Conservation (phyloP, 2,329 filamentous ascomycete genomes). For the Botrytis hyacinthi region DNA sequence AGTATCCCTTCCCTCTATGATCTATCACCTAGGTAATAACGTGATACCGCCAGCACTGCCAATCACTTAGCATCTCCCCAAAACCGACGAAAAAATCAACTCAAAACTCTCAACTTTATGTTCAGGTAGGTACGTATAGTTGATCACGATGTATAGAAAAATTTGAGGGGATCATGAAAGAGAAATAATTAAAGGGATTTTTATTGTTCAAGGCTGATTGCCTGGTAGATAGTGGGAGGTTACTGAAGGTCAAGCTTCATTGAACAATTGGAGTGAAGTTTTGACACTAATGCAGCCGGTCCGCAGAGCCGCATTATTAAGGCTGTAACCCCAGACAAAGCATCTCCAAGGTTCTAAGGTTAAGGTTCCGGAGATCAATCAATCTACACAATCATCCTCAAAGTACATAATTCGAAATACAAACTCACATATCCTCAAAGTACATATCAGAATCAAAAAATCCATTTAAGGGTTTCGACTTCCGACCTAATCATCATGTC, state of each 20-base stretch:
- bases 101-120: background rate
- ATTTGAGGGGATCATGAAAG: background rate
- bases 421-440: background rate
- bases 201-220: background rate
- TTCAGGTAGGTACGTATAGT: background rate
- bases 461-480: background rate
- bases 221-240: background rate
- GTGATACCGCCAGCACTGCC: background rate
- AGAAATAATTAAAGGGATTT: background rate
- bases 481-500: slow-evolving; percentile 19
- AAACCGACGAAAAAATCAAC: background rate
- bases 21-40: background rate
- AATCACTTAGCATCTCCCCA: background rate
- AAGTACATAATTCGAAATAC: background rate
- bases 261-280: slow-evolving; percentile 5
- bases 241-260: background rate
- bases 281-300: slow-evolving; percentile 30
- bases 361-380: background rate
- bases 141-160: background rate
- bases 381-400: background rate
- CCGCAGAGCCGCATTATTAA: slow-evolving; percentile 36
- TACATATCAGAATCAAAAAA: background rate
- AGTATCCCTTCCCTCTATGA: background rate
- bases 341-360: background rate
- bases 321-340: slow-evolving; percentile 2